Percentiles rank a stretch among this genome's conserved stretches.
Conservation (phyloP, 2,329 filamentous ascomycete species). For the Aspergillus arachidicola region DNA sequence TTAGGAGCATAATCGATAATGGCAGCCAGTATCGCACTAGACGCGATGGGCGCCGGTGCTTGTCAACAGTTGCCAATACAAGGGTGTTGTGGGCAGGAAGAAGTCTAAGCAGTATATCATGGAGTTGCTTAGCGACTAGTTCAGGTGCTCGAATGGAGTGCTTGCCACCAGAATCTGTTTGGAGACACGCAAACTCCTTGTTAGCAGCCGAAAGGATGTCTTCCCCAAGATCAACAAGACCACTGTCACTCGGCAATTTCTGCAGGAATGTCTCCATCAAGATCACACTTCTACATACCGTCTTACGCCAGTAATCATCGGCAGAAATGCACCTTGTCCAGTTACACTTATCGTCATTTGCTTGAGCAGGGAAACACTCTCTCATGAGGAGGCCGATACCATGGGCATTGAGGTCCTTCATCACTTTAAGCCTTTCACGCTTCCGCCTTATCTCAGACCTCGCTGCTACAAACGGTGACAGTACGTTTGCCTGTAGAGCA, state of each 20-base stretch:
- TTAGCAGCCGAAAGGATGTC: conserved; percentile 61
- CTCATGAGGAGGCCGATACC: conserved; percentile 85
- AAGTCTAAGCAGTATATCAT: conserved; percentile 66
- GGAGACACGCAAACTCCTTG: conserved; percentile 57
- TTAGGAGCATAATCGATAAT: conserved; percentile 69
- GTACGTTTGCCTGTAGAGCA: conserved; percentile 70
- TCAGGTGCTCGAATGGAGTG: conserved; percentile 43
- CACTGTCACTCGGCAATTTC: conserved; percentile 65
- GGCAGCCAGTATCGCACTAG: conserved; percentile 90
- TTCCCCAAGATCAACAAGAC: conserved; percentile 58
- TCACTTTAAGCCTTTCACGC: conserved; percentile 68
- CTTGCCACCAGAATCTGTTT: conserved; percentile 1
- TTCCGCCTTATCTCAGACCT: conserved; percentile 76
- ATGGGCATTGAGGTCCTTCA: conserved; percentile 80
- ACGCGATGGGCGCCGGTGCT: conserved; percentile 74
- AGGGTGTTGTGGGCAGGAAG: conserved; percentile 67
- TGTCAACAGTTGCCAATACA: conserved; percentile 58
- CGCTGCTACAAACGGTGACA: conserved; percentile 77
- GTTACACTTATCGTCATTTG: conserved; percentile 58
- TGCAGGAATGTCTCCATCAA: conserved; percentile 84
- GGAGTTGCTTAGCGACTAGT: conserved; percentile 37
- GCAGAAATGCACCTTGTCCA: conserved; percentile 48
- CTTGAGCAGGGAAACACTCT: conserved; percentile 73
- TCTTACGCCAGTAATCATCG: conserved; percentile 66
- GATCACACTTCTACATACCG: conserved; percentile 77